Base-by-base conservation (phyloP, 352 stramenopile genomes). In the Globisporangium camurandrum region DNA sequence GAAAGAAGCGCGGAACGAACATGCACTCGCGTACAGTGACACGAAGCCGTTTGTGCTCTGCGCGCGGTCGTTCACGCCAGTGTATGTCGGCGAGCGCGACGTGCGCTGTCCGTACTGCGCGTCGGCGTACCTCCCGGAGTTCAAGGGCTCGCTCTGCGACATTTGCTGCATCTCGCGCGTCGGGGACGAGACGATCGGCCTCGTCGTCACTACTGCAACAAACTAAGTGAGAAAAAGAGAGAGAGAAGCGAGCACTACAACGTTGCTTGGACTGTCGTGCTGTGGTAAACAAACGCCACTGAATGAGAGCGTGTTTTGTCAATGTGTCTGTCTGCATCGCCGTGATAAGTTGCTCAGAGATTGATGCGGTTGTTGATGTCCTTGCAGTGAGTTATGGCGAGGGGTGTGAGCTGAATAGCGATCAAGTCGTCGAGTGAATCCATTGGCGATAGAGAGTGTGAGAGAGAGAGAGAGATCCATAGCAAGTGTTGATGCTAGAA, bases 1-100 rank as follows among this genome's bases (percentile, higher is more conserved):
- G 74, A 95, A 99, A 71, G 97, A 99, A 66, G 97, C 92, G 41
- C 88, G 96, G 42, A 99, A 99, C 70, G 96, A 99, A 54, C 81
- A 98, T 56, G 79, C 93, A 56, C 76, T 99, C 23, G 94, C 98
- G 51, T 99, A 99, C 68, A 95, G 99, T 56, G 94, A 98, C 67
- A 85, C 85, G 42, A 97, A 98, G 66, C 75, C 90, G 4, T 99
- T 99, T 64, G 75, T 76, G 49, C 86, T 99, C 47, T 97, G 98
- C 61, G 96, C 87, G 55, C 74, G 85, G 52, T 84, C 85, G 42
- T 92, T 99, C 62, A 94, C 86, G 51, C 97, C 97, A 1, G 96
- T 99, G 54, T 98, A 98, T 59, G 49, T 89, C 23, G 93, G 90
- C 36, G 70, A 88, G 12, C 71, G 64, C n/a, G 78, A 85, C 50